Evolutionary conservation across 2,329 filamentous ascomycete species (phyloP), one percentile per base, ranked within the genome.

Genomic region (Colletotrichum phormii): DNA sequence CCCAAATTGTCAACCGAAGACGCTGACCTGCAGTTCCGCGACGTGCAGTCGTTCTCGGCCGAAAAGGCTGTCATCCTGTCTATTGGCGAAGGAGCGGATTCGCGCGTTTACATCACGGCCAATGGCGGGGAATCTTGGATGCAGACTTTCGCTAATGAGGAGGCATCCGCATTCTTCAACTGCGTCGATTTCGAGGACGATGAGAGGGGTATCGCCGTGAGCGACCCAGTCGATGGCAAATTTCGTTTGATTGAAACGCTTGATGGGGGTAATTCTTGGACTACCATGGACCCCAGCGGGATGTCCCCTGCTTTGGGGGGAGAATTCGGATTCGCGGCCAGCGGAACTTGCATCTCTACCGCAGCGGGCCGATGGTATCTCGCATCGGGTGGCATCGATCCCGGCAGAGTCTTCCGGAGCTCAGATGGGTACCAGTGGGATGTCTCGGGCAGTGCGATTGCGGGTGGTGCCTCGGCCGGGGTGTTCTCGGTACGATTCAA

Each of bases 41-140:
- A 81, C 76, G 68, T 81, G 11, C 76, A 86, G 31, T 82, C 84
- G 4, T 79, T 86, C 65, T 82, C 83, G 12, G 80, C 81, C 24
- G 81, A 85, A 49, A 81, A 82, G 65, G 81, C 82, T 26, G 77
- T 85, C 72, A 78, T 82, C 11, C 81, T 87, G 4, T 81, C 83
- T 22, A 81, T 82, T 60, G 80, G 80, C 63, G 75, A 77, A 29
- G 79, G 79, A 31, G 61, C 73, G 18, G 76, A 77, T 33, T 82
- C 80, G 63, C 78, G 81, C 60, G 74, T 82, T 59, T 82, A 81
- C 75, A 15, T 67, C 63, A 82, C 80, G 4, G 1, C 15, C 1
- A 76, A 82, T 65, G 79, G 77, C 49, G 81, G 78, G 55, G 59
- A 29, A 26, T 75, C 76, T 4, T 82, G 80, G 81, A 66, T 35